Evolutionary conservation across 352 stramenopile species (phyloP), one percentile per base, ranked within the genome.

Genomic region (Globisporangium recalcitrans): DNA sequence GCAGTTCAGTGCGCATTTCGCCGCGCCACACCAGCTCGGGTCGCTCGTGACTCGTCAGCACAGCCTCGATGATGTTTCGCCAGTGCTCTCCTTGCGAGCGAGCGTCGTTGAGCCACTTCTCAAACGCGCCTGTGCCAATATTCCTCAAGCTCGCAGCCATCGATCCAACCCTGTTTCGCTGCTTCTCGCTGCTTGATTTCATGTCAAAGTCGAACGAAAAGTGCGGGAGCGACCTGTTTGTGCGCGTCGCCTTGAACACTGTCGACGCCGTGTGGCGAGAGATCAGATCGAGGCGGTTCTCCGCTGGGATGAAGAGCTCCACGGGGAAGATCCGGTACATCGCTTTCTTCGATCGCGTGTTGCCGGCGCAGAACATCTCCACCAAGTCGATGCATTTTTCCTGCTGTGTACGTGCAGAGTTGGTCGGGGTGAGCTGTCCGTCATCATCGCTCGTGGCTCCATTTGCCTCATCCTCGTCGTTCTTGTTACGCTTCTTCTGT

Each of bases 241-340:
- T 78, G 2, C 70, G 67, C n/a, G 72, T 80, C 21, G 63, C 67
- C 29, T 73, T 74, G 29, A 78, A 62, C 31, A 78, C 60, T 1
- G 73, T 75, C 9, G 78, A 78, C 3, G 80, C 67, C 4, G 78
- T 88, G 58, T 92, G 78, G 7, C 78, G 80, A 6, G 78, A 78
- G 21, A 87, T 74, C 10, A 88, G 59, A 14, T 91, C 81, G 4
- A 56, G 63, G 4, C 75, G 72, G 29, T 68, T 82, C 55, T 88
- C 80, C 2, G 59, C 71, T 14, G 85, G 79, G 7, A 91, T 81
- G 62, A 95, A 95, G 9, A 93, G 64, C 36, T 93, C 85, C 1
- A 93, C 85, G 0, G 85, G 85, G 40, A 95, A 78, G 27, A 95
- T 87, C 16, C 85, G 77, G 57, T 83, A 86, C 70, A 95, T 88